Evolutionary conservation across 306 rosid genomes (phyloP).

Genomic region (Morella rubra): DNA sequence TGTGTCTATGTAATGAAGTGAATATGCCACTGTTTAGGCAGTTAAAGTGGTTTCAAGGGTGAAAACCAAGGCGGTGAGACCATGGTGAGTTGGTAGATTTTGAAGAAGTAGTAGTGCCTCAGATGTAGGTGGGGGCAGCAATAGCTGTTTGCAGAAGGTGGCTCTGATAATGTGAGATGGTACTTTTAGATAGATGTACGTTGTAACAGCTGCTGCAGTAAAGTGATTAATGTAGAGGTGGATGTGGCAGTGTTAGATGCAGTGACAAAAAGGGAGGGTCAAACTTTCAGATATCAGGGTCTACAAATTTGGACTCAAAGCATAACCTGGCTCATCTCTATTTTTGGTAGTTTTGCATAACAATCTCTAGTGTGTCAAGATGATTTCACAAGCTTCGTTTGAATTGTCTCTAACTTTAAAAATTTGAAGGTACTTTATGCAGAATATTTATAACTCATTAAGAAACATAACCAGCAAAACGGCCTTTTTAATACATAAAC

Average conservation of each 20-base stretch:
- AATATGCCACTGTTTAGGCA: background rate
- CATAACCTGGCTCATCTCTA: background rate
- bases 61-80: background rate
- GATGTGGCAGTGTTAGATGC: background rate
- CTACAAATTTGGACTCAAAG: background rate
- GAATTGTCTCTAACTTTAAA: no score
- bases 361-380: no score
- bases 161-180: background rate
- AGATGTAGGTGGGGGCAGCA: background rate
- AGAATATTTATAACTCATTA: no score
- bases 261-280: background rate
- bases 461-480: no score
- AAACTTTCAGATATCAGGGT: background rate
- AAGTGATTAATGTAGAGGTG: background rate
- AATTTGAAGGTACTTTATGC: no score
- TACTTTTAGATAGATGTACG: background rate
- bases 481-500: no score
- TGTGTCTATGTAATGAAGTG: background rate
- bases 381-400: no score
- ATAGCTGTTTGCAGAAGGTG: background rate
- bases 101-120: background rate
- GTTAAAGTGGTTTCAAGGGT: background rate
- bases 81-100: background rate
- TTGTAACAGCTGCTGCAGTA: background rate
- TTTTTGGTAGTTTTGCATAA: background rate